Evolutionary conservation across 2,329 filamentous ascomycete species (phyloP).

Genomic region (Passalora sequoiae): DNA sequence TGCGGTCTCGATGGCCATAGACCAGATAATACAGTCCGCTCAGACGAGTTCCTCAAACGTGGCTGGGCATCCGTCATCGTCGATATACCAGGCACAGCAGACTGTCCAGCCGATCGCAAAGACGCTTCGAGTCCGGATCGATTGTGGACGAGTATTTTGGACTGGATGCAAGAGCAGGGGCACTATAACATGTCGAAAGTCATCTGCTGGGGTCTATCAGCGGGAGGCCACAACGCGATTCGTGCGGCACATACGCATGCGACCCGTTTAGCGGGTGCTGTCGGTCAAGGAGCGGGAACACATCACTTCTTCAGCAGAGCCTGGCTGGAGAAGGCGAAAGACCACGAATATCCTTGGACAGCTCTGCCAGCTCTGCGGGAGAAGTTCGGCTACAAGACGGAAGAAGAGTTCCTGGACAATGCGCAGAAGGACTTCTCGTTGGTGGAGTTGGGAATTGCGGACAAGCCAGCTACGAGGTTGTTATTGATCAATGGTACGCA

Average conservation of each 20-base stretch:
- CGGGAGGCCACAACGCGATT: slow-evolving; percentile 62
- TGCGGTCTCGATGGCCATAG: slow-evolving; percentile 60
- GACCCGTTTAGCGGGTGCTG: slow-evolving; percentile 47
- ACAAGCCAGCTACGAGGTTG: slow-evolving; percentile 52
- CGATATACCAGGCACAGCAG: slow-evolving; percentile 63
- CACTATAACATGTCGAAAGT: slow-evolving; percentile 55
- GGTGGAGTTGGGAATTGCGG: slow-evolving; percentile 54
- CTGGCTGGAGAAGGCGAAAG: slow-evolving; percentile 59
- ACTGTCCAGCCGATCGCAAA: slow-evolving; percentile 59
- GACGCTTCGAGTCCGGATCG: slow-evolving; percentile 58
- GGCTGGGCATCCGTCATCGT: slow-evolving; percentile 60
- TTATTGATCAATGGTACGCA: slow-evolving; percentile 57
- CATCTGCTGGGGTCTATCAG: slow-evolving; percentile 60
- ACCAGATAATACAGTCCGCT: slow-evolving; percentile 57
- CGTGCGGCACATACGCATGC: slow-evolving; percentile 64
- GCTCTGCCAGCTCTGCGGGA: slow-evolving; percentile 45
- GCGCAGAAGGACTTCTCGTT: slow-evolving; percentile 60
- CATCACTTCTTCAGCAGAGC: slow-evolving; percentile 57
- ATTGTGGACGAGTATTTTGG: slow-evolving; percentile 57
- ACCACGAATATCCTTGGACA: slow-evolving; percentile 54
- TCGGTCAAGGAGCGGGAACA: slow-evolving; percentile 60
- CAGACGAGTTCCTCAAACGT: slow-evolving; percentile 56
- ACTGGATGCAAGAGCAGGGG: slow-evolving; percentile 51
- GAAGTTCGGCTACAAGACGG: slow-evolving; percentile 58
- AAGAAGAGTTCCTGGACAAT: slow-evolving; percentile 52